Evolutionary conservation across 2,329 filamentous ascomycete genomes (phyloP).

Genomic region (Ascochyta rabiei): DNA sequence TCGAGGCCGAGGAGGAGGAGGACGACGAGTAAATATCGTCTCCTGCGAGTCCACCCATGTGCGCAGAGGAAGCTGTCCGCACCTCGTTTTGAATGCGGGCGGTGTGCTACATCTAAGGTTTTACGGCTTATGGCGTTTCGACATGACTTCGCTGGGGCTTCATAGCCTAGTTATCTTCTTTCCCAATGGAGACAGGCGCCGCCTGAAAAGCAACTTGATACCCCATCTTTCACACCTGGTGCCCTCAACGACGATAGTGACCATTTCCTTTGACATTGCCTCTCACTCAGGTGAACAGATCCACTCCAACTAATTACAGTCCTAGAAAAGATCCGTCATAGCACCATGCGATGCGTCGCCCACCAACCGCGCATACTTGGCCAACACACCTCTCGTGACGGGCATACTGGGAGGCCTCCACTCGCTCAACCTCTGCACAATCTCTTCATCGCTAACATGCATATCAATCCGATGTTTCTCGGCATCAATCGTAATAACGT

Average conservation of each 20-base stretch:
- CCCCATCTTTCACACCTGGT: slow-evolving; percentile 18
- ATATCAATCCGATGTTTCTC: slow-evolving; percentile 75
- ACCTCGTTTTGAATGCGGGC: slow-evolving; percentile 29
- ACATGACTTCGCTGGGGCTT: slow-evolving; percentile 37
- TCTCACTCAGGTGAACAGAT: too few relatives aligned
- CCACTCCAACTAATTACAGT: background rate
- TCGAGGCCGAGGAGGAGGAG: slow-evolving; percentile 59
- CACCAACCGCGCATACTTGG: slow-evolving; percentile 87
- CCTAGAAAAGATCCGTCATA: slow-evolving; percentile 79
- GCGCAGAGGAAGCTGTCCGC: slow-evolving; percentile 29
- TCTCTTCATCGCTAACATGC: slow-evolving; percentile 73
- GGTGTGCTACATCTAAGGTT: slow-evolving; percentile 39
- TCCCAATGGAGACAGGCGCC: slow-evolving; percentile 41
- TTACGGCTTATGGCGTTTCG: slow-evolving; percentile 48
- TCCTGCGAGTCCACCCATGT: background rate
- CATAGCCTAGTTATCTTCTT: slow-evolving; percentile 40
- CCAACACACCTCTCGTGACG: slow-evolving; percentile 82
- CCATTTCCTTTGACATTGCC: background rate
- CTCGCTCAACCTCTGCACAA: slow-evolving; percentile 64
- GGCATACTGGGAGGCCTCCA: slow-evolving; percentile 75
- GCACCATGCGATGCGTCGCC: slow-evolving; percentile 91
- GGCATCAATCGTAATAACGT: slow-evolving; percentile 85
- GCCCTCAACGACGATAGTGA: slow-evolving; percentile 7
- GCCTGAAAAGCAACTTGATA: slow-evolving; percentile 43
- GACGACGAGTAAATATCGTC: slow-evolving; percentile 46